phyloP scores from a whole-genome alignment of 108 stramenopile genomes.

The Cyclotella cryptica region DNA sequence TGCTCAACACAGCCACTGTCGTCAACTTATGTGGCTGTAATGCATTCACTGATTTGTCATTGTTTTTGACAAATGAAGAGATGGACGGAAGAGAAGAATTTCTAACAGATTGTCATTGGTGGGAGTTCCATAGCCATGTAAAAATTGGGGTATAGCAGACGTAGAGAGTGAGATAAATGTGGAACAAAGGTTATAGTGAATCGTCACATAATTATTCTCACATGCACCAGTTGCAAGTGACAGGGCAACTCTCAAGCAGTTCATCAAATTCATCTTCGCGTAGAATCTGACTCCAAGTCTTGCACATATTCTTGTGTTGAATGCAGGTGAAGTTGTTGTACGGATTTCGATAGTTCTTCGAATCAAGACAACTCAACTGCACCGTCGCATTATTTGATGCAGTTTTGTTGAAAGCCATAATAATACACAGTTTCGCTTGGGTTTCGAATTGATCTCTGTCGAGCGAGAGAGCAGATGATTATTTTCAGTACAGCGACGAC shows the following conservation, averaged over 20 bases:
- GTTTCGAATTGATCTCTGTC: too few species aligned
- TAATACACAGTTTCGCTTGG: not conserved
- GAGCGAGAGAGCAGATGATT: too few species aligned
- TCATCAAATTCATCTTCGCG: slow-evolving; percentile 17
- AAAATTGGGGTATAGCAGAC: not conserved
- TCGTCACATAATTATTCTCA: not conserved
- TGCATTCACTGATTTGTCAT: not conserved
- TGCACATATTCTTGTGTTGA: slow-evolving; percentile 18
- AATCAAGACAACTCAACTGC: slow-evolving; percentile 12
- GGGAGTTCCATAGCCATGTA: not conserved
- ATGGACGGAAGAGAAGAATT: not conserved
- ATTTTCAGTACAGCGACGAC: too few species aligned
- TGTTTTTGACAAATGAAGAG: not conserved
- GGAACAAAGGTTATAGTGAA: too few species aligned
- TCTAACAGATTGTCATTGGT: not conserved
- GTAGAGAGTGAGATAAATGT: not conserved
- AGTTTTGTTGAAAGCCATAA: not conserved
- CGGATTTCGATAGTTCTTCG: slow-evolving; percentile 22
- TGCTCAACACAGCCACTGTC: slow-evolving; percentile 8
- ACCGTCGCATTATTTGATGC: not conserved
- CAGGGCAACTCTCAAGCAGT: slow-evolving; percentile 16
- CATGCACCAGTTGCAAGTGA: slow-evolving; percentile 6
- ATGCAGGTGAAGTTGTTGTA: slow-evolving; percentile 23
- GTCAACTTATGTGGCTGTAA: not conserved
- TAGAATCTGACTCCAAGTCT: not conserved